A percentile compares a stretch with the other conserved stretches of the same genome.
phyloP scores from a whole-genome alignment of 208 protist species.

The Trypanosoma avium region DNA sequence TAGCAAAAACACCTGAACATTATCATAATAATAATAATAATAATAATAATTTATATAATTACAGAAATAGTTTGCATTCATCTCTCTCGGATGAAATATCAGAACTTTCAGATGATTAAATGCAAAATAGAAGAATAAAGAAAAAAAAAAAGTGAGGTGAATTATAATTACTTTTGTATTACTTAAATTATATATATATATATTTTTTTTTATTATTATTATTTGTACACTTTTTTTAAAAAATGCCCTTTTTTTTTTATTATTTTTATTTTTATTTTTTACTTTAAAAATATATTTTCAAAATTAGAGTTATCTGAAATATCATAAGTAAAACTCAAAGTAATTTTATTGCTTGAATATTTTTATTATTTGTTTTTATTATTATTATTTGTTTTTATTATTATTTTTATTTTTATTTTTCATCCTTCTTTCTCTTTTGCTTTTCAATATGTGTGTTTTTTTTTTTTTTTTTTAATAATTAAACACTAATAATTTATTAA shows the following conservation, averaged over 20 bases:
- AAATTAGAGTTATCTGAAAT: too few species aligned
- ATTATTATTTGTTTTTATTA: slow-evolving; percentile 2
- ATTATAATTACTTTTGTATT: not conserved
- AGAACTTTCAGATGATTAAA: slow-evolving; percentile 16
- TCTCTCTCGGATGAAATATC: slow-evolving; percentile 8
- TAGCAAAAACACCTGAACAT: slow-evolving; percentile 22
- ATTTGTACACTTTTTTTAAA: not conserved
- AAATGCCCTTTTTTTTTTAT: slow-evolving; percentile 15
- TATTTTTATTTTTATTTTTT: not conserved
- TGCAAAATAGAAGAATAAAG: not conserved
- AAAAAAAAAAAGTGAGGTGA: slow-evolving; percentile 10
- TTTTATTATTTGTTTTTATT: too few species aligned
- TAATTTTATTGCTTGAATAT: too few species aligned
- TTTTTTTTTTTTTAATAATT: not conserved
- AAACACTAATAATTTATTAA: too few species aligned
- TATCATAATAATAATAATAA: not conserved
- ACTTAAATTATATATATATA: slow-evolving; percentile 24
- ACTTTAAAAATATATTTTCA: too few species aligned
- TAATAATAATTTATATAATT: not conserved
- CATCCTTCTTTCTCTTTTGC: not conserved
- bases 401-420: not conserved
- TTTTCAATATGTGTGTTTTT: not conserved
- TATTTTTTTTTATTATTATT: not conserved
- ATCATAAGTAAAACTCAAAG: too few species aligned
- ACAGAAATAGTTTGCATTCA: not conserved